A percentile compares a stretch with the other conserved stretches of the same genome.
Evolutionary conservation across 2,329 filamentous ascomycete species (phyloP).

Genomic region (Graphilbum ipis-grandicollis): DNA sequence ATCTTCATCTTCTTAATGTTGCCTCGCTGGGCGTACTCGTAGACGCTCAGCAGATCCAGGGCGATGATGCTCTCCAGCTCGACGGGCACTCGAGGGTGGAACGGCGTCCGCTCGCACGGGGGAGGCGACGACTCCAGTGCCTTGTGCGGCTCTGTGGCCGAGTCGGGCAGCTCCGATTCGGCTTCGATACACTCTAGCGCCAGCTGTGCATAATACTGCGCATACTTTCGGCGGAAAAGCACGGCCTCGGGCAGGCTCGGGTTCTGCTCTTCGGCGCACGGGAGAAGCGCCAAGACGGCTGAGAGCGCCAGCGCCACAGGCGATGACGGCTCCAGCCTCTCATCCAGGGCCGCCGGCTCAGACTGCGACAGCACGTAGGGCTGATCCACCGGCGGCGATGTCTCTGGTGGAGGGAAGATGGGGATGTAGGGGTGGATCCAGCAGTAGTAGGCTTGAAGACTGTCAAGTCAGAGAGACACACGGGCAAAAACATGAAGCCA

Average conservation of each 20-base stretch:
- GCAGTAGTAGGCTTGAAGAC: slow-evolving; percentile 30
- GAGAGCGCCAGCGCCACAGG: slow-evolving; percentile 28
- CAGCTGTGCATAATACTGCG: slow-evolving; percentile 28
- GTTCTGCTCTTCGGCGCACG: slow-evolving; percentile 21
- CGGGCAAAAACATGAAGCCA: not conserved
- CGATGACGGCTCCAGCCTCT: slow-evolving; percentile 21
- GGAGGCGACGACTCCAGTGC: slow-evolving; percentile 18
- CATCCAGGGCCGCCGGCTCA: slow-evolving; percentile 17
- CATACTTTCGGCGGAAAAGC: slow-evolving; percentile 25
- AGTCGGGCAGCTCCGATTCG: slow-evolving; percentile 28
- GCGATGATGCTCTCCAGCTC: slow-evolving; percentile 30
- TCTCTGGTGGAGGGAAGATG: slow-evolving; percentile 25
- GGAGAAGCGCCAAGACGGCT: slow-evolving; percentile 29
- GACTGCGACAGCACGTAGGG: slow-evolving; percentile 18
- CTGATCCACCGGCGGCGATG: slow-evolving; percentile 15
- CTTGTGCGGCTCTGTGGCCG: slow-evolving; percentile 23
- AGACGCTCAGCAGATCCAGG: slow-evolving; percentile 28
- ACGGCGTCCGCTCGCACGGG: slow-evolving; percentile 17
- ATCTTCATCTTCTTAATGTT: slow-evolving; percentile 34
- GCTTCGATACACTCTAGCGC: slow-evolving; percentile 29
- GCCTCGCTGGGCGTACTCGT: slow-evolving; percentile 34
- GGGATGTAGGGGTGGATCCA: slow-evolving; percentile 34
- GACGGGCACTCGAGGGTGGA: slow-evolving; percentile 25
- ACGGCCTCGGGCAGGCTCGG: slow-evolving; percentile 21
- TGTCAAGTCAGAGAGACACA: slow-evolving; percentile 1